Conservation (phyloP, 177 flowering plant genomes). For the Tripterygium wilfordii region DNA sequence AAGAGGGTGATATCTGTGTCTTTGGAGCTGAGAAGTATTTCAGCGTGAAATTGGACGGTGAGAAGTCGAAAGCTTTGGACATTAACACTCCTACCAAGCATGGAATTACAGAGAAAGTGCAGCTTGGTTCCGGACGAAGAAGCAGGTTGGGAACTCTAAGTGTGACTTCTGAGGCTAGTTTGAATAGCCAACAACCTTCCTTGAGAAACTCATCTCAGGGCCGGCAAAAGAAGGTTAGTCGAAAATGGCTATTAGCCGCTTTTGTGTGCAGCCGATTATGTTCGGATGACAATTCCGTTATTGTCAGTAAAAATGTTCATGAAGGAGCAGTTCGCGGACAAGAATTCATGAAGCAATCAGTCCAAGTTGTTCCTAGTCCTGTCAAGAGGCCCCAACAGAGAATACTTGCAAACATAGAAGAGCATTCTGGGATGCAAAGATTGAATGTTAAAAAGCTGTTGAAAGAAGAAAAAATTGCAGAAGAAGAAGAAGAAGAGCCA, state of each 20-base stretch:
- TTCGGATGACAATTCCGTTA: conserved; percentile 29
- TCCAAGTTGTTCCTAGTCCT: not conserved
- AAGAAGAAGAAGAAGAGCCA: conserved; percentile 24
- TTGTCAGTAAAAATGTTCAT: conserved; percentile 6
- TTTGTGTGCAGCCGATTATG: conserved; percentile 40
- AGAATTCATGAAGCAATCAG: conserved; percentile 1
- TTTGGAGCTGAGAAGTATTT: conserved; percentile 58
- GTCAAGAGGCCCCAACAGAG: too few relatives aligned
- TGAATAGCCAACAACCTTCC: conserved; percentile 26
- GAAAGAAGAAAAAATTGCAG: conserved; percentile 4
- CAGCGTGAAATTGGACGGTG: conserved; percentile 27
- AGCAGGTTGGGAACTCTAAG: conserved; percentile 34
- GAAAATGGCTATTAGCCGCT: conserved; percentile 21
- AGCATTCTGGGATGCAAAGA: conserved; percentile 2
- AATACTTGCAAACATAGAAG: too few relatives aligned
- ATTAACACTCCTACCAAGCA: not conserved
- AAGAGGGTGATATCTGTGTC: conserved; percentile 33
- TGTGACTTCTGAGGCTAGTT: conserved; percentile 32
- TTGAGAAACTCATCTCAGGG: conserved; percentile 12
- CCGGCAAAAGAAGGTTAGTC: conserved; percentile 16
- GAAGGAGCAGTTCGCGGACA: conserved; percentile 6
- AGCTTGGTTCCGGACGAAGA: conserved; percentile 12
- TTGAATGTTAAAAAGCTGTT: not conserved
- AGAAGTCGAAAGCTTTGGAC: not conserved
- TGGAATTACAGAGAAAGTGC: conserved; percentile 8